Conservation (phyloP, 208 protist genomes). For the Leishmania gerbilli region DNA sequence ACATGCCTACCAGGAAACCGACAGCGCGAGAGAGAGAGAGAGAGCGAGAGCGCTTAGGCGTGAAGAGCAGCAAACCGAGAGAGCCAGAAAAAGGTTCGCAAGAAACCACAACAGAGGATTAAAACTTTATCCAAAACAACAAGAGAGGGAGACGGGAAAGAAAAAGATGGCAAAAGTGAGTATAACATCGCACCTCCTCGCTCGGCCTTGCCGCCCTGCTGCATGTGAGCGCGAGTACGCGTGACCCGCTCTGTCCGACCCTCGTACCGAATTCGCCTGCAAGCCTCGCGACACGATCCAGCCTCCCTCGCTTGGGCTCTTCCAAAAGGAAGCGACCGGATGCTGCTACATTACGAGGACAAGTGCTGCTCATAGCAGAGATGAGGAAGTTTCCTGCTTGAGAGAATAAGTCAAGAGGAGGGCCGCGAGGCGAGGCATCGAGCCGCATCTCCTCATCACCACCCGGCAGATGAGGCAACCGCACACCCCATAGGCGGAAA, state of each 20-base stretch:
- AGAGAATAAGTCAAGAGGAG: background rate
- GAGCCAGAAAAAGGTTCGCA: constrained; percentile 8
- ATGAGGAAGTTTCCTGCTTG: background rate
- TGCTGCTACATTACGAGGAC: background rate
- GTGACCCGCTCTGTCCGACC: background rate
- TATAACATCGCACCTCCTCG: background rate
- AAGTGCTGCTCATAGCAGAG: background rate
- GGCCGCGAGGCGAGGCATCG: background rate
- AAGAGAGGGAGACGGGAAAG: background rate
- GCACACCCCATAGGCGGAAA: constrained; percentile 5
- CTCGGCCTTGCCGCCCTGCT: background rate
- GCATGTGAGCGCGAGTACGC: background rate
- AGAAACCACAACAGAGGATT: background rate
- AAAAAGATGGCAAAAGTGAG: background rate
- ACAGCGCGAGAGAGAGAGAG: background rate
- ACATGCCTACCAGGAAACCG: background rate
- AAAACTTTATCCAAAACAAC: background rate
- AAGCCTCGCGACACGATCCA: background rate
- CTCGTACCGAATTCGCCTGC: background rate
- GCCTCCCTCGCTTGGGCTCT: too few species aligned
- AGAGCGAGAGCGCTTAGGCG: background rate
- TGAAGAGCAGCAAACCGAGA: constrained; percentile 12
- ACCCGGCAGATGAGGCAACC: background rate
- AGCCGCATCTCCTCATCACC: background rate
- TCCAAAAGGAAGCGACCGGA: background rate